Evolutionary conservation across 495 filamentous ascomycete species (phyloP), one percentile per base, ranked within the genome.

Genomic region (Aspergillus panamensis): DNA sequence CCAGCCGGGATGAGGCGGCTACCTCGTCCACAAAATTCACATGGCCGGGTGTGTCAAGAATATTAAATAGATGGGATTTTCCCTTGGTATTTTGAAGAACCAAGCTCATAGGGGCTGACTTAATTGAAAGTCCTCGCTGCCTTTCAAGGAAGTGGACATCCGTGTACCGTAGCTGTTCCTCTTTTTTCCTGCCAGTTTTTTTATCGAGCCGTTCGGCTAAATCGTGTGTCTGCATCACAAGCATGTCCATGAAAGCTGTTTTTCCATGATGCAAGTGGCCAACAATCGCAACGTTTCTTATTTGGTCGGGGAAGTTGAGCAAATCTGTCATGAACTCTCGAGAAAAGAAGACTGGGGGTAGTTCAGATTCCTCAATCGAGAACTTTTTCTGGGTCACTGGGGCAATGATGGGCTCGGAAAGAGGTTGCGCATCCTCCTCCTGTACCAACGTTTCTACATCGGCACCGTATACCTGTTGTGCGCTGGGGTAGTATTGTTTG

Each of bases 11-110:
- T 2, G 91, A 87, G 3, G 91, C 85, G 6, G 94, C 93, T 9
- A 98, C 89, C 70, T 98, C 94, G 69, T 98, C 94, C 17, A 94
- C 92, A 68, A 98, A 98, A 65, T 97, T 96, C 63, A 97, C 95
- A 73, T 98, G 94, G 7, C 94, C 94, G 0, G 94, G 95, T 3
- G 94, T 98, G 70, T 98, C 94, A 49, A 98, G 75, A 55, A 97
- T 87, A 69, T 97, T 96, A 70, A 98, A 76, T 2, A 98, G 80
- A 74, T 96, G 91, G n/a, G 92, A 97, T 77, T 98, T 97, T 16
- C 90, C 90, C 63, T 87, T 90, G 0, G 89, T 92, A 53, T 84
- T 87, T 63, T 88, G 91, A 21, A 98, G 80, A 29, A 97, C 86
- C 51, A 98, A 74, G 66, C 87, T 96, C 93, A 97, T 97, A 12